Base-by-base conservation (phyloP, 768 basidiomycete genomes). In the Phanerochaete sordida region DNA sequence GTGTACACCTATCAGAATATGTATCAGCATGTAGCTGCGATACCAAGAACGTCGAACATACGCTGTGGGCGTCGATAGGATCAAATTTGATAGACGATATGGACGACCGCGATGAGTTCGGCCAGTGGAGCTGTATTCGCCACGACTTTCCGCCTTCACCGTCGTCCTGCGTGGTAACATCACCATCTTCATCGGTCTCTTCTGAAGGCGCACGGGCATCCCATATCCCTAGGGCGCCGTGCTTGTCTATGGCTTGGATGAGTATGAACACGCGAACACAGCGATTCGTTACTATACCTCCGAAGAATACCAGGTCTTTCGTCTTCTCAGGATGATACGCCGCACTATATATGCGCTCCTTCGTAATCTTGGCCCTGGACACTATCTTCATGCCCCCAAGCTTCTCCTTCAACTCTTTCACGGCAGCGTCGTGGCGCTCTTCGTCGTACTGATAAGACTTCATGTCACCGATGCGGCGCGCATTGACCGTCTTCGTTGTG, bases 261-360 rank as follows among this genome's bases (percentile, higher is more conserved):
- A 46, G 16, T 35, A 33, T 27, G 3, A 13, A 27, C 30, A 56
- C 9, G 3, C 46, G 27, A 37, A 50, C 28, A 15, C 15, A 43
- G 16, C 35, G 30, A 49, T 16, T 49, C 4, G 23, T 15, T 1
- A 58, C 57, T 66, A 61, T 60, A 88, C 90, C 90, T 70, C 92
- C 92, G 69, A 93, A 91, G 69, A 93, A 93, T n/a, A 94, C 80
- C 13, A 94, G 71, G 71, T 94, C 92, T 65, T 90, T 91, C 13
- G 85, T 82, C 21, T 79, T 77, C 64, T 91, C 91, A 3, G 91
- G 90, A 69, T 94, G 92, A 70, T 89, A 94, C 15, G 84, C 84
- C 31, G 88, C 86, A 62, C 87, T 86, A 66, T 94, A 94, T 1
- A 94, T 69, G 23, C 92, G 76, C 61, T 88, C 80, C 62, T 84